These are phyloP conservation scores for Eleusine coracana DNA, from an alignment of 176 grass and related monocot species.

Conservation along the genomic window DNA sequence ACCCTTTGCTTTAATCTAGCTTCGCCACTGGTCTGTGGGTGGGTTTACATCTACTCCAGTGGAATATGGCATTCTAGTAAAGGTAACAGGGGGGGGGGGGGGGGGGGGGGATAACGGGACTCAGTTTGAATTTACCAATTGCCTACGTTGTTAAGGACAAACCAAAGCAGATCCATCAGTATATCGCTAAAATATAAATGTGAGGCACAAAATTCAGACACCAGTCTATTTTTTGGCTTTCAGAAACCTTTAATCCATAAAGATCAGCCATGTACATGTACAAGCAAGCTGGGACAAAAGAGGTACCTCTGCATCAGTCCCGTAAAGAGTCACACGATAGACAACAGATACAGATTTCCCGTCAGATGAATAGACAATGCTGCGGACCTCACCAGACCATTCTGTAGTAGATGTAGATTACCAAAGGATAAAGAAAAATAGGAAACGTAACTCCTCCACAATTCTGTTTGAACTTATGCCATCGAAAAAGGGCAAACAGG, in stretches of 20 bases:
- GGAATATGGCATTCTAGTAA: not conserved
- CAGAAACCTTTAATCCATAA: not conserved
- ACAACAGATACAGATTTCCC: conserved; percentile 86
- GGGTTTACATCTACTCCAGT: not conserved
- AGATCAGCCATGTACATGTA: not conserved
- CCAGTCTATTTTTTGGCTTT: not conserved
- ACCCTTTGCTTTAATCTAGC: too few species aligned
- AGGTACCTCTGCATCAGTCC: conserved; percentile 90
- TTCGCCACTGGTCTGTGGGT: not conserved
- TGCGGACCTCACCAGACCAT: conserved; percentile 92
- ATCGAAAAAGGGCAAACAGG: conserved; percentile 1
- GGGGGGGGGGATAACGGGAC: not conserved
- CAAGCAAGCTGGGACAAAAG: conserved; percentile 15
- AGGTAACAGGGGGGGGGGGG: not conserved
- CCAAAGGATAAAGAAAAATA: conserved; percentile 15
- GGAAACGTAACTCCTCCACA: conserved; percentile 8
- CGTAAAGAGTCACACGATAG: conserved; percentile 89
- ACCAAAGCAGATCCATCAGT: conserved; percentile 1
- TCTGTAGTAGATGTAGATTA: conserved; percentile 58
- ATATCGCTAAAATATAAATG: conserved; percentile 1
- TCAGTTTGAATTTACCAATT: not conserved
- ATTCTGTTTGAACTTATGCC: conserved; percentile 15
- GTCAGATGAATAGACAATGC: conserved; percentile 78
- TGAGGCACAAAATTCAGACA: not conserved
- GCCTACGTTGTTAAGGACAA: not conserved